These are phyloP conservation scores for Mycena albidolilacea DNA, from an alignment of 768 basidiomycete species.

Conservation along the genomic window DNA sequence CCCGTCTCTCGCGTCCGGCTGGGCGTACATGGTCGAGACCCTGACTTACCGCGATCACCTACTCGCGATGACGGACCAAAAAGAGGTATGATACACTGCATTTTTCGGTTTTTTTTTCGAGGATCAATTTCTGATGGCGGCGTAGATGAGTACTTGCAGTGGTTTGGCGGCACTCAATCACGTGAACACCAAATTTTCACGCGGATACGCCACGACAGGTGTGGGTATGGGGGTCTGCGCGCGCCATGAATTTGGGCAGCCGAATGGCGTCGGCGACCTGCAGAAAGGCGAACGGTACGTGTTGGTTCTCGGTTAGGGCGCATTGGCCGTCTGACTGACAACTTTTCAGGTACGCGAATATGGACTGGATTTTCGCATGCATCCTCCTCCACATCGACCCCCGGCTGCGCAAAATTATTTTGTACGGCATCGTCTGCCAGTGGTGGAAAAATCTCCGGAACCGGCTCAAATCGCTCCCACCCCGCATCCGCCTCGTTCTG, in stretches of 20 bases:
- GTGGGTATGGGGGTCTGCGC: no score
- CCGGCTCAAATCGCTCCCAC: background rate
- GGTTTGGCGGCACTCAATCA: no score
- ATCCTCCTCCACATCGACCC: background rate
- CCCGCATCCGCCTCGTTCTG: background rate
- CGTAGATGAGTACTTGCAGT: no score
- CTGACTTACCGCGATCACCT: background rate
- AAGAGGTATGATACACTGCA: background rate
- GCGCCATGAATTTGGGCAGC: background rate
- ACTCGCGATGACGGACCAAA: background rate
- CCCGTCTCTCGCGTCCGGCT: background rate
- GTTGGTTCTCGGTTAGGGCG: no score
- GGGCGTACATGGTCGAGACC: background rate
- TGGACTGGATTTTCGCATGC: background rate
- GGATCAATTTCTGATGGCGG: no score
- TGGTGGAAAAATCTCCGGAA: background rate
- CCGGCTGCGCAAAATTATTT: background rate
- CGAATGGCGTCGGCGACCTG: background rate
- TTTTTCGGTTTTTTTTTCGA: no score
- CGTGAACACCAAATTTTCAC: no score
- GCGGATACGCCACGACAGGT: no score
- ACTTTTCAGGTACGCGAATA: background rate
- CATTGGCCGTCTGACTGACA: background rate
- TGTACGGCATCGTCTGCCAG: background rate
- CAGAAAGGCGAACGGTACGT: background rate